Percentiles rank a stretch among this genome's conserved stretches.
Conservation (phyloP, 352 stramenopile genomes). For the Globisporangium perplexum region DNA sequence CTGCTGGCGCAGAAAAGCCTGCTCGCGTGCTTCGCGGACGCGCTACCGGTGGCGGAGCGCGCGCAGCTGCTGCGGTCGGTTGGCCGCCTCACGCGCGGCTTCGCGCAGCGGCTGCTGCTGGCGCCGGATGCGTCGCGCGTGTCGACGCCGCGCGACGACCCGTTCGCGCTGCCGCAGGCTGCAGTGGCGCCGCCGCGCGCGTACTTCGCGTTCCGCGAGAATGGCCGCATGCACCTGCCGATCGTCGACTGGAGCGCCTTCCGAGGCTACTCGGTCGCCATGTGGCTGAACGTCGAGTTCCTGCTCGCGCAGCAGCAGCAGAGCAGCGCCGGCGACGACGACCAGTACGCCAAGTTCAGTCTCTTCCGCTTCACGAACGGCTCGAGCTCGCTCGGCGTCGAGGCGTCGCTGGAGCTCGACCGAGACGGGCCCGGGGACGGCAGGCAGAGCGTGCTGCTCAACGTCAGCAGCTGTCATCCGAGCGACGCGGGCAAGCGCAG, state of each 20-base stretch:
- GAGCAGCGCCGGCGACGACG: neutral
- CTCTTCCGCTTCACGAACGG: conserved; percentile 73
- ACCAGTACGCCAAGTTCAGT: conserved; percentile 39
- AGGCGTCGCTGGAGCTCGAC: conserved; percentile 56
- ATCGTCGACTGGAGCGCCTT: conserved; percentile 78
- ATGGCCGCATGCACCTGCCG: conserved; percentile 64
- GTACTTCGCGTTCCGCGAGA: conserved; percentile 63
- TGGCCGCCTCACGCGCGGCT: conserved; percentile 23
- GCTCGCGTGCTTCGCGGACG: conserved; percentile 29
- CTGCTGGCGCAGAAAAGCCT: conserved; percentile 33
- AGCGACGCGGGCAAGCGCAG: conserved; percentile 17
- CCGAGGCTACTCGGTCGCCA: conserved; percentile 66
- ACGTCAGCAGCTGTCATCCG: conserved; percentile 50
- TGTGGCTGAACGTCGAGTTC: conserved; percentile 68
- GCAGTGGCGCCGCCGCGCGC: conserved; percentile 39
- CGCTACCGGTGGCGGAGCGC: conserved; percentile 14
- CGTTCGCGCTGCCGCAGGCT: conserved; percentile 26
- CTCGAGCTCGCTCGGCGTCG: conserved; percentile 60
- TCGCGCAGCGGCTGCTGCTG: conserved; percentile 29
- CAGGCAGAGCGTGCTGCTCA: conserved; percentile 29
- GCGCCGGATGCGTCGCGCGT: conserved; percentile 5
- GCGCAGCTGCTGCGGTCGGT: conserved; percentile 24
- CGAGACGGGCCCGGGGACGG: conserved; percentile 16
- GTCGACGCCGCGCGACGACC: conserved; percentile 6
- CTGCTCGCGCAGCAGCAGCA: neutral